Evolutionary conservation across 768 basidiomycete species (phyloP).

Genomic region (Amanita fuliginea): DNA sequence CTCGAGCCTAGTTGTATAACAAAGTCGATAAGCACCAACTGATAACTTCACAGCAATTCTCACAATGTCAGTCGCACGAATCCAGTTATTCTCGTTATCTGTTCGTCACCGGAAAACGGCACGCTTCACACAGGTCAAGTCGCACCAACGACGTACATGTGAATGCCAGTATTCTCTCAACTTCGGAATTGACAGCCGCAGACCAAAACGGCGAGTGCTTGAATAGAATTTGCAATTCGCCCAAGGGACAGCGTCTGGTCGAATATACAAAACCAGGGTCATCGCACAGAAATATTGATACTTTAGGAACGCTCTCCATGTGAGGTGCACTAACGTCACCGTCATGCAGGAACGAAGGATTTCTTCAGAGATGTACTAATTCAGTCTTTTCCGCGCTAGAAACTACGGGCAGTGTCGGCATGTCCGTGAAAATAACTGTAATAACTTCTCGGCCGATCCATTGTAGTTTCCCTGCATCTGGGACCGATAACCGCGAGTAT

Average conservation of each 20-base stretch:
- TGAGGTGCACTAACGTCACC: conserved; percentile 23
- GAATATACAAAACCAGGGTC: no score
- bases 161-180: no score
- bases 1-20: conserved; percentile 22
- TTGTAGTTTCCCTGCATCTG: neutral
- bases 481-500: conserved; percentile 30
- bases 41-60: conserved; percentile 23
- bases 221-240: no score
- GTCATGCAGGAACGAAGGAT: conserved; percentile 29
- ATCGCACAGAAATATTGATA: no score
- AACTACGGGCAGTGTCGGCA: conserved; percentile 36
- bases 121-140: neutral
- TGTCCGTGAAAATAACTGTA: conserved; percentile 34
- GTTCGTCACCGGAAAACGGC: no score
- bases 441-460: conserved; percentile 23
- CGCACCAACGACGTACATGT: neutral
- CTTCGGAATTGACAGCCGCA: no score
- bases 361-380: conserved; percentile 21
- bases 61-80: conserved; percentile 30
- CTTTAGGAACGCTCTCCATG: no score
- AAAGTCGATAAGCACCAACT: conserved; percentile 28
- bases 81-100: conserved; percentile 12
- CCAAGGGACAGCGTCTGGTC: no score
- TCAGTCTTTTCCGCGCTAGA: conserved; percentile 28
- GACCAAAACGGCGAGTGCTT: no score